Percentiles rank a stretch among this genome's conserved stretches.
Evolutionary conservation across 495 filamentous ascomycete genomes (phyloP).

Genomic region (Annulohypoxylon maeteangense): DNA sequence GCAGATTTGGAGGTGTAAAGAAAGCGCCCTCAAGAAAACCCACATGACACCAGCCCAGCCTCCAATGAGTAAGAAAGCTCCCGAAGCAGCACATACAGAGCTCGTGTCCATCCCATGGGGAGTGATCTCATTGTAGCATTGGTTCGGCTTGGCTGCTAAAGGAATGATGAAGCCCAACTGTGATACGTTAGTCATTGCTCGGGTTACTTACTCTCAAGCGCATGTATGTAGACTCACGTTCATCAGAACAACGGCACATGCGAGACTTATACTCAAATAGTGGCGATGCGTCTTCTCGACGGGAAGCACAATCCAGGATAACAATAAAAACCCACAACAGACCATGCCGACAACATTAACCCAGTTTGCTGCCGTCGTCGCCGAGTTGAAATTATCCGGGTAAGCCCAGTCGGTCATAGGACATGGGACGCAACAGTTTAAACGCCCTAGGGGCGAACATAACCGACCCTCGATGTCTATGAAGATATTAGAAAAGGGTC

Average conservation of each 20-base stretch:
- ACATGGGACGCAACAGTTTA: constrained; percentile 88
- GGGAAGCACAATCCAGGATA: constrained; percentile 85
- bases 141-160: constrained; percentile 77
- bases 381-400: constrained; percentile 73
- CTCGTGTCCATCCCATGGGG: constrained; percentile 91
- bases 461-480: constrained; percentile 76
- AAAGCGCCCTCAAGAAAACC: constrained; percentile 90
- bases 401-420: constrained; percentile 87
- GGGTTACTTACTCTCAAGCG: neutral
- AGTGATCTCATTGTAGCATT: constrained; percentile 91
- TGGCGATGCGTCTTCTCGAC: constrained; percentile 92
- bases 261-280: constrained; percentile 89
- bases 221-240: constrained; percentile 66
- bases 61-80: constrained; percentile 83
- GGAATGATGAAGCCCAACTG: constrained; percentile 89
- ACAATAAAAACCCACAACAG: constrained; percentile 77
- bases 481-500: constrained; percentile 29
- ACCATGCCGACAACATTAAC: constrained; percentile 78
- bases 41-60: constrained; percentile 86
- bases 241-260: constrained; percentile 77
- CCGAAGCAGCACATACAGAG: constrained; percentile 86
- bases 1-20: constrained; percentile 96
- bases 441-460: constrained; percentile 52
- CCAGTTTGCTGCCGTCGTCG: constrained; percentile 76
- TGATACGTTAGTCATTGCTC: constrained; percentile 13